Base-by-base conservation (phyloP, 1,139 yeast genomes). In the Nakaseomyces kungkrabaensis region DNA sequence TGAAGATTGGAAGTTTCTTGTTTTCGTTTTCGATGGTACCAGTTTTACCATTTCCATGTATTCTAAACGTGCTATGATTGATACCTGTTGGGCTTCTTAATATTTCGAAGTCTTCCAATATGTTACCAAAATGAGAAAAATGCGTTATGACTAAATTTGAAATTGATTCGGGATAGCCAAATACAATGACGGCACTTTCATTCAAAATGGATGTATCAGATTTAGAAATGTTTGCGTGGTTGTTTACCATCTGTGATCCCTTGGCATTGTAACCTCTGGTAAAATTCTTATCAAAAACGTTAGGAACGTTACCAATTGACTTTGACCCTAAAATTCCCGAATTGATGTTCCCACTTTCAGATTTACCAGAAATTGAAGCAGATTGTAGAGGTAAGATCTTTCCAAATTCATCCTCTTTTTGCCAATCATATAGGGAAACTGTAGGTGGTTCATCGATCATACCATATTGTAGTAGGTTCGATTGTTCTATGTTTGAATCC, bases 91-190 rank as follows among this genome's bases (percentile, higher is more conserved):
- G 27, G 17, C 41, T 43, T 51, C 68, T 60, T 37, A 65, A 50
- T 1, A 67, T 67, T 57, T 81, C 82, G 54, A 87, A 81, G 58
- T 86, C 85, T 60, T 89, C 97, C 57, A 86, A 68, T 43, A 92
- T 79, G 29, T 74, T 76, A 24, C 98, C 98, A 65, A 83, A 88
- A 57, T 84, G 84, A 43, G 82, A 75, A 62, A 90, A 92, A 66
- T 83, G 87, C 48, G 78, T 77, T 45, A 92, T 76, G 1, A 92
- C 79, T 41, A 77, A 76, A 45, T 76, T 74, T 4, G 94, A 79
- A 56, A 82, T 72, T 3, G 79, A 73, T 59, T 90, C 92, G 0
- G 95, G 89, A 65, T 87, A 90, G 0, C 97, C 97, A 68, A 87
- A 89, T 10, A 90, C 88, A 42, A 89, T 70, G 1, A 92, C 85